Conservation (phyloP, 352 stramenopile genomes). For the Pythium chondricola region DNA sequence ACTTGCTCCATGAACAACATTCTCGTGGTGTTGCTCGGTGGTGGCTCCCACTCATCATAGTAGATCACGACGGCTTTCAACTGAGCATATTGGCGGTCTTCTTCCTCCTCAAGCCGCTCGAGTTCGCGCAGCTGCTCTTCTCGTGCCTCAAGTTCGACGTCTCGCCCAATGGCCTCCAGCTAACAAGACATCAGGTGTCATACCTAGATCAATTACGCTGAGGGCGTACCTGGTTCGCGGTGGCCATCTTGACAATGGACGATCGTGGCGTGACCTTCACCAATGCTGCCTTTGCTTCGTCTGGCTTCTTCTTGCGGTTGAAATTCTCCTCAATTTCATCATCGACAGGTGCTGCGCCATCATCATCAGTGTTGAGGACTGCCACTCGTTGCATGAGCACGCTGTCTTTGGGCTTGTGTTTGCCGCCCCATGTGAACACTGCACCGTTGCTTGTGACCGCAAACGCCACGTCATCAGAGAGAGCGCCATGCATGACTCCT, state of each 20-base stretch:
- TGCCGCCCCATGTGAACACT: constrained; percentile 89
- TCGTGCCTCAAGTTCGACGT: constrained; percentile 37
- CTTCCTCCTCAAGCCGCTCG: constrained; percentile 43
- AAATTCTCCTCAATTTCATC: too few species aligned
- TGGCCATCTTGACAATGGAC: constrained; percentile 21
- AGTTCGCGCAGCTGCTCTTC: constrained; percentile 41
- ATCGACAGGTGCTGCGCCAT: constrained; percentile 6
- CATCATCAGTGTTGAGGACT: constrained; percentile 29
- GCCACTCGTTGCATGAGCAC: constrained; percentile 13
- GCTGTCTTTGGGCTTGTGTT: constrained; percentile 28
- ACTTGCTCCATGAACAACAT: constrained; percentile 85
- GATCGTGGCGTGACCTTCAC: constrained; percentile 18
- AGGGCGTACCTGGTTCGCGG: constrained; percentile 11
- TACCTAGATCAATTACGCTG: background rate
- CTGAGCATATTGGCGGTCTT: constrained; percentile 50
- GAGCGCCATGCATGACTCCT: constrained; percentile 63
- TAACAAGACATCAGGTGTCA: constrained; percentile 13
- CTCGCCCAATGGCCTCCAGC: constrained; percentile 25
- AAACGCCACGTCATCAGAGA: constrained; percentile 86
- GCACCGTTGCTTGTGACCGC: constrained; percentile 71
- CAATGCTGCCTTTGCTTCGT: constrained; percentile 6
- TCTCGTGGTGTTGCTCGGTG: constrained; percentile 70
- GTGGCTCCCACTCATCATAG: constrained; percentile 83
- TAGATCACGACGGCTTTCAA: constrained; percentile 72
- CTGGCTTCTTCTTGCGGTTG: constrained; percentile 6